Percentiles rank a stretch among this genome's conserved stretches.
Evolutionary conservation across 768 basidiomycete genomes (phyloP).

Genomic region (Obba rivulosa): DNA sequence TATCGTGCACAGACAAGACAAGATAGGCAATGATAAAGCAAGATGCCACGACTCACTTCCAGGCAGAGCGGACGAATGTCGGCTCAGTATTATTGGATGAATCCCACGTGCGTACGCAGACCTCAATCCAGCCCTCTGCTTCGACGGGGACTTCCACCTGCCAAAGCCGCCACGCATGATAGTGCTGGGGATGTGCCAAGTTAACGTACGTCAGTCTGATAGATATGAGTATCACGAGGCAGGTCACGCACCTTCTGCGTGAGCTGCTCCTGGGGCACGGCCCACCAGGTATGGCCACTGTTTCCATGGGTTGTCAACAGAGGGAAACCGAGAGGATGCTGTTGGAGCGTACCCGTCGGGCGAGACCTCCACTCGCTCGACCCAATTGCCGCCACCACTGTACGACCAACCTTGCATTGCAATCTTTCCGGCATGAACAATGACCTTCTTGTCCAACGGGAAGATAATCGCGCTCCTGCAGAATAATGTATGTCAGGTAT

Average conservation of each 20-base stretch:
- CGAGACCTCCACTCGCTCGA: constrained; percentile 51
- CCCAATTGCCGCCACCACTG: constrained; percentile 42
- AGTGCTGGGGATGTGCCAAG: constrained; percentile 34
- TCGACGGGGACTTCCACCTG: constrained; percentile 45
- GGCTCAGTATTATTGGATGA: constrained; percentile 55
- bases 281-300: constrained; percentile 48
- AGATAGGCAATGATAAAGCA: neutral
- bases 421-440: constrained; percentile 45
- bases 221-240: neutral
- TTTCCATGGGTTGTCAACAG: neutral
- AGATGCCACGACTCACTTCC: constrained; percentile 36
- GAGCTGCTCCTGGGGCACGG: constrained; percentile 39
- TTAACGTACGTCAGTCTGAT: neutral
- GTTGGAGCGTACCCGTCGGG: constrained; percentile 35
- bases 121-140: constrained; percentile 53
- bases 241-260: constrained; percentile 37
- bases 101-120: constrained; percentile 52
- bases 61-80: constrained; percentile 47
- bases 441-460: constrained; percentile 38
- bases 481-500: neutral
- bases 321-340: neutral
- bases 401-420: constrained; percentile 30
- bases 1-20: neutral
- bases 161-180: constrained; percentile 52
- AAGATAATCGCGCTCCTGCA: constrained; percentile 44